phyloP scores from a whole-genome alignment of 345 rosid species.

The Rhizophora apiculata region DNA sequence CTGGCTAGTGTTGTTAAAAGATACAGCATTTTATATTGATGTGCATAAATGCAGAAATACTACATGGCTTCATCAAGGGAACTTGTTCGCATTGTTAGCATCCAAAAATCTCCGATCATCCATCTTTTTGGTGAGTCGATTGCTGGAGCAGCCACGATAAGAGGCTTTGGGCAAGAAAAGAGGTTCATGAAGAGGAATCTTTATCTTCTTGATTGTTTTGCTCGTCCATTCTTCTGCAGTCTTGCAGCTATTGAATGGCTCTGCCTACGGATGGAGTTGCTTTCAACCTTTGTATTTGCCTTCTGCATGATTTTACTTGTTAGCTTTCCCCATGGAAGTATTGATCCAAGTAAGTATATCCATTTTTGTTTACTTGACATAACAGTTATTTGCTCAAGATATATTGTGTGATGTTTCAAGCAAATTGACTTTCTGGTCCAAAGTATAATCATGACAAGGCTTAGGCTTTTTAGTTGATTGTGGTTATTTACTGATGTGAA shows the following conservation, averaged over 20 bases:
- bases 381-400: background rate
- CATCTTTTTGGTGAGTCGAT: conserved; percentile 98
- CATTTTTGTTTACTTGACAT: conserved; percentile 1
- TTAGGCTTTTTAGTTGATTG: background rate
- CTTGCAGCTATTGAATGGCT: conserved; percentile 99
- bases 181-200: conserved; percentile 97
- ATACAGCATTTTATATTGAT: background rate
- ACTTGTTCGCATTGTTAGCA: conserved; percentile 97
- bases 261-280: conserved; percentile 96
- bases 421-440: background rate
- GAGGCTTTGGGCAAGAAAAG: conserved; percentile 98
- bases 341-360: conserved; percentile 86
- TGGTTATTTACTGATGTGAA: background rate
- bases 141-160: conserved; percentile 97
- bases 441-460: background rate
- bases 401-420: too few species aligned
- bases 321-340: conserved; percentile 92
- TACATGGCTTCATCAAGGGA: conserved; percentile 99
- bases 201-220: conserved; percentile 96
- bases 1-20: background rate
- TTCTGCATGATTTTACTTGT: conserved; percentile 98
- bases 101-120: conserved; percentile 95
- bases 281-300: conserved; percentile 92
- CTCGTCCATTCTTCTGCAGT: conserved; percentile 97
- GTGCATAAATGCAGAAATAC: conserved; percentile 70